Evolutionary conservation across 2,329 filamentous ascomycete species (phyloP).

Genomic region (Bimuria novae-zelandiae): DNA sequence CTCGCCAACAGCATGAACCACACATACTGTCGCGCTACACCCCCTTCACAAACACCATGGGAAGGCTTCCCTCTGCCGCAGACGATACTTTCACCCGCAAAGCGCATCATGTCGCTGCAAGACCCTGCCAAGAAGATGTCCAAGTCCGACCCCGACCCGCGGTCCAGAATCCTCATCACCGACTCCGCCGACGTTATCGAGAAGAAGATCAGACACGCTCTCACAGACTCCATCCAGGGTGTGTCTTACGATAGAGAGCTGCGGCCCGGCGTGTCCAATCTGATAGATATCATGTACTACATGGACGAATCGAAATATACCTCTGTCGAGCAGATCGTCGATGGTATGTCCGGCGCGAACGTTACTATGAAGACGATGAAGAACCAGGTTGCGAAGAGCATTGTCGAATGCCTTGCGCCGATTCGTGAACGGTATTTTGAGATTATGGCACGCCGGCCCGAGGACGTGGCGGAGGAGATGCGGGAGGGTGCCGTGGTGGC

Average conservation of each 20-base stretch:
- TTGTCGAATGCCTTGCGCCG: constrained; percentile 58
- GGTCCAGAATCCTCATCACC: constrained; percentile 82
- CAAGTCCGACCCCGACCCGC: constrained; percentile 75
- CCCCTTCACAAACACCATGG: constrained; percentile 6
- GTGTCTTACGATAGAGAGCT: constrained; percentile 72
- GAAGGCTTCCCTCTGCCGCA: constrained; percentile 25
- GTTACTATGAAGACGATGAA: constrained; percentile 66
- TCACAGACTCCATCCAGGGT: constrained; percentile 72
- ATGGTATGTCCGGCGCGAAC: constrained; percentile 44
- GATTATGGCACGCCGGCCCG: constrained; percentile 46
- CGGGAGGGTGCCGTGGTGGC: background rate
- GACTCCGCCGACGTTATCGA: constrained; percentile 68
- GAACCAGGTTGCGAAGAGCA: constrained; percentile 61
- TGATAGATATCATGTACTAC: constrained; percentile 78
- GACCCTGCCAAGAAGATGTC: constrained; percentile 88
- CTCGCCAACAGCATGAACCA: constrained; percentile 88
- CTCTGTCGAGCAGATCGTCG: constrained; percentile 52
- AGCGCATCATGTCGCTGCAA: constrained; percentile 86
- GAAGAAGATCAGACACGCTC: constrained; percentile 70
- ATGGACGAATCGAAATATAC: constrained; percentile 56
- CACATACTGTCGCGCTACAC: constrained; percentile 54
- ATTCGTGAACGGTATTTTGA: constrained; percentile 63
- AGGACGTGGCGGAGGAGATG: background rate
- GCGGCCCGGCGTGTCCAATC: constrained; percentile 84
- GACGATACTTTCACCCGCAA: constrained; percentile 60